Evolutionary conservation across 345 rosid species (phyloP), one percentile per base, ranked within the genome.

Genomic region (Toxicodendron radicans): DNA sequence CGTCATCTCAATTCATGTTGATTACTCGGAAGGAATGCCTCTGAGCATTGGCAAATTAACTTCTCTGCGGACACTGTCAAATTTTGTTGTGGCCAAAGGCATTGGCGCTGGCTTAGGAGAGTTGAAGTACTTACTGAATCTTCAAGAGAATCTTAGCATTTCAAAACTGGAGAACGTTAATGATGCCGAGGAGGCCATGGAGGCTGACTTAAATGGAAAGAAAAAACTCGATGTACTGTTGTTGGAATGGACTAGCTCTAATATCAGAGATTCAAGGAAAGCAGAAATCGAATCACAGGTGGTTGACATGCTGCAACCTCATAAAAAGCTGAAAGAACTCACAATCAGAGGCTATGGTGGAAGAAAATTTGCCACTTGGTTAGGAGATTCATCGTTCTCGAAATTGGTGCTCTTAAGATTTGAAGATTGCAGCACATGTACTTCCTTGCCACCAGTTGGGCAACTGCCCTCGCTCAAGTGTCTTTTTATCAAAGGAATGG

Each of bases 401-500:
- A 72, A 73, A 16, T 16, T 78, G 49, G 72, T 73, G 58, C 17
- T 35, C 5, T 23, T 73, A 61, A 41, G 5, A 20, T 72, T 78
- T 30, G 53, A 72, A 16, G 35, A n/a, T 32, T 72, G 80, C 27
- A 51, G 61, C 8, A 77, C 57, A 0, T 70, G 73, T 62, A 49
- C 64, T 14, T 41, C 56, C 7, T 73, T 66, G 73, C 80, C 80
- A 23, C 53, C 72, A 17, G 56, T 73, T 2, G 80, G 73, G 12
- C 35, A 33, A 0, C 66, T 78, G 24, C 46, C 73, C 9, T 52
- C 24, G 0, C 70, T 78, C 16, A 73, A 68, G 43, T 23, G 59
- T 14, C 68, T 67, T 54, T n/a, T 6, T 58, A 52, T 78, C 62
- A 49, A 8, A 1, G 61, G 64, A 23, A 66, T 78, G 74, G 4